phyloP scores from a whole-genome alignment of 2,329 filamentous ascomycete species.

The Hypoxylon sp. region DNA sequence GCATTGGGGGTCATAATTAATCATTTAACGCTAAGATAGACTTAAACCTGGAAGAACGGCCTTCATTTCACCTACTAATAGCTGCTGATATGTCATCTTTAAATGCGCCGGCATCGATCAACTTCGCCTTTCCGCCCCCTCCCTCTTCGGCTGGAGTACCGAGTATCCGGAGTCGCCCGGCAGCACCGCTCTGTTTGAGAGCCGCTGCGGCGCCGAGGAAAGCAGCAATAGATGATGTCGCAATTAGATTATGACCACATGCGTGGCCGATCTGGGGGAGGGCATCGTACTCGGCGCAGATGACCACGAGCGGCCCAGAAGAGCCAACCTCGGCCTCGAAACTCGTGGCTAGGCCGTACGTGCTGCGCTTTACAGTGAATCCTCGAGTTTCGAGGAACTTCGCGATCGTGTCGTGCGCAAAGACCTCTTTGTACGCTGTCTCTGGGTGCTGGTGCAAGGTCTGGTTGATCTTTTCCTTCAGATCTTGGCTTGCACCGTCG shows the following conservation, averaged over 20 bases:
- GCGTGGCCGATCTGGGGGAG: slow-evolving; percentile 63
- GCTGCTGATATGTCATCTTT: slow-evolving; percentile 49
- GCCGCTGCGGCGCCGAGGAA: slow-evolving; percentile 58
- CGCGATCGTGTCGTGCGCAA: slow-evolving; percentile 66
- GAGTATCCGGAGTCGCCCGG: slow-evolving; percentile 58
- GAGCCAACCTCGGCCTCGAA: slow-evolving; percentile 64
- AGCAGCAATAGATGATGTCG: slow-evolving; percentile 58
- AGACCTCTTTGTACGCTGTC: slow-evolving; percentile 65
- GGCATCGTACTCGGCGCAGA: slow-evolving; percentile 65
- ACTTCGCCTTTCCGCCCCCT: slow-evolving; percentile 59
- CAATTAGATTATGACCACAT: slow-evolving; percentile 64
- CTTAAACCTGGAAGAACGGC: background rate
- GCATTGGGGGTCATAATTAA: background rate
- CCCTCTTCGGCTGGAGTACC: slow-evolving; percentile 63
- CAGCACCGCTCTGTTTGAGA: slow-evolving; percentile 50
- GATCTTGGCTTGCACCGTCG: slow-evolving; percentile 10
- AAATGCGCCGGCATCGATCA: slow-evolving; percentile 56
- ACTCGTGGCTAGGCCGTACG: slow-evolving; percentile 66
- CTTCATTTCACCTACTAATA: slow-evolving; percentile 40
- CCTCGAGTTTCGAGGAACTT: slow-evolving; percentile 61
- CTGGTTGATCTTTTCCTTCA: slow-evolving; percentile 44
- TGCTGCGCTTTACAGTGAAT: slow-evolving; percentile 62
- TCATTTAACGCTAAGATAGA: background rate
- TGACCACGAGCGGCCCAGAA: slow-evolving; percentile 59
- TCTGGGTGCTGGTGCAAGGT: slow-evolving; percentile 64